Conservation (phyloP, 805 yeast genomes). For the Millerago galiae region DNA sequence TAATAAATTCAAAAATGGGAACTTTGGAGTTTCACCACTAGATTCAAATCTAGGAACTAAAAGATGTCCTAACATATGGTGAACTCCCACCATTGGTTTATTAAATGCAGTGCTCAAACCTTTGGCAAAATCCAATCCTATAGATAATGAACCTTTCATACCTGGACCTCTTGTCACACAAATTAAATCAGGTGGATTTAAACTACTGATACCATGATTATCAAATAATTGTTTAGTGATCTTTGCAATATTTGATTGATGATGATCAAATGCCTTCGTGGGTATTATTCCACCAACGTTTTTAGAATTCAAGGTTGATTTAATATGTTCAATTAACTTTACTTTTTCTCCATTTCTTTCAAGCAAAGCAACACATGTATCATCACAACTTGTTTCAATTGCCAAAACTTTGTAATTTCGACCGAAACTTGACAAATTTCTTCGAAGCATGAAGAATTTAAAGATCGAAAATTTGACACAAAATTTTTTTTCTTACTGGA, state of each 20-base stretch:
- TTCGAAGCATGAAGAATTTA: not conserved
- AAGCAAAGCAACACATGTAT: conserved; percentile 79
- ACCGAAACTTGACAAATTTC: not conserved
- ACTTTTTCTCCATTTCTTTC: conserved; percentile 35
- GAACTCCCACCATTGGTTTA: conserved; percentile 80
- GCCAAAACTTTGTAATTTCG: conserved; percentile 62
- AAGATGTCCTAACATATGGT: conserved; percentile 94
- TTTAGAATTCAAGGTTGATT: conserved; percentile 59
- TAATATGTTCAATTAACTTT: conserved; percentile 48
- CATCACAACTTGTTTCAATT: conserved; percentile 92
- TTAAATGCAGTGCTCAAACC: conserved; percentile 78
- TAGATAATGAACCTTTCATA: conserved; percentile 81
- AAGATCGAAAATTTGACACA: not conserved
- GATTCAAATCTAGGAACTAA: conserved; percentile 51
- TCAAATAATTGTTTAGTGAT: conserved; percentile 41
- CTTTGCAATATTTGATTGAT: conserved; percentile 50
- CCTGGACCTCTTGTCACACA: conserved; percentile 97
- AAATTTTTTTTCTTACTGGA: not conserved
- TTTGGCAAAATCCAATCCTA: conserved; percentile 78
- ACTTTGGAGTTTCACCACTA: conserved; percentile 39
- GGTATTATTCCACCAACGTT: conserved; percentile 84
- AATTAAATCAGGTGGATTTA: conserved; percentile 54
- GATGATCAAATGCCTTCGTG: conserved; percentile 74
- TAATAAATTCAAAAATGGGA: conserved; percentile 69
- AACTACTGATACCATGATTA: conserved; percentile 9